Evolutionary conservation across 192 early-diverging fungal genomes (phyloP).

Genomic region (Phycomyces blakesleeanus): DNA sequence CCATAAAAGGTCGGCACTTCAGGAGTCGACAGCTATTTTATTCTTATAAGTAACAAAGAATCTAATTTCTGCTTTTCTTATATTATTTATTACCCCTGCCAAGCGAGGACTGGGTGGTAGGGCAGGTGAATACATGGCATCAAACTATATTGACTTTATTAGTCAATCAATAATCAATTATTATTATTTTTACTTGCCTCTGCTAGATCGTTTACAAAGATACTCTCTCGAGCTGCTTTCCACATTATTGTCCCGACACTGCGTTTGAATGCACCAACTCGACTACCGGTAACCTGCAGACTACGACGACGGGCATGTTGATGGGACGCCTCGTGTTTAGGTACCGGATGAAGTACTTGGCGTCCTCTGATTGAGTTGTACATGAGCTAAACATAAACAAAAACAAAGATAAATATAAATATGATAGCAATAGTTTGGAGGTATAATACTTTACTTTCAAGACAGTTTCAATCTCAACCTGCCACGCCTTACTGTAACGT

Average conservation of each 20-base stretch:
- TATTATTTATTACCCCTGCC: not conserved
- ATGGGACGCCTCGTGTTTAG: not conserved
- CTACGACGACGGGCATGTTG: not conserved
- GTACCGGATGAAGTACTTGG: slow-evolving; percentile 28
- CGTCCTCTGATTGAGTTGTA: slow-evolving; percentile 24
- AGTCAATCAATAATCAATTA: not conserved
- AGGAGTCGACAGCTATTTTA: slow-evolving; percentile 18
- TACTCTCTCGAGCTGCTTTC: slow-evolving; percentile 17
- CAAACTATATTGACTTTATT: not conserved
- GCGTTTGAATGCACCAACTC: slow-evolving; percentile 20
- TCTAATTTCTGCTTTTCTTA: not conserved
- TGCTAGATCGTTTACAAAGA: slow-evolving; percentile 9
- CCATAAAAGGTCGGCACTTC: slow-evolving; percentile 19
- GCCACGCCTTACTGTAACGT: slow-evolving; percentile 12
- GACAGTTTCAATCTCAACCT: slow-evolving; percentile 12
- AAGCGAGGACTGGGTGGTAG: not conserved
- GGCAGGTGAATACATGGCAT: not conserved
- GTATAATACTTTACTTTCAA: slow-evolving; percentile 7
- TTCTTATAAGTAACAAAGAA: too few relatives aligned
- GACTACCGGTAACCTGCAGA: not conserved
- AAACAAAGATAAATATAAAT: not conserved
- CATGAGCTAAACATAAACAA: slow-evolving; percentile 31
- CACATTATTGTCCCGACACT: slow-evolving; percentile 26
- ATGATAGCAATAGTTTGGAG: not conserved
- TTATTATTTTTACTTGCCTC: too few relatives aligned